Evolutionary conservation across 2,329 filamentous ascomycete species (phyloP).

Genomic region (Xenosphaeropsis pyriputrescens): DNA sequence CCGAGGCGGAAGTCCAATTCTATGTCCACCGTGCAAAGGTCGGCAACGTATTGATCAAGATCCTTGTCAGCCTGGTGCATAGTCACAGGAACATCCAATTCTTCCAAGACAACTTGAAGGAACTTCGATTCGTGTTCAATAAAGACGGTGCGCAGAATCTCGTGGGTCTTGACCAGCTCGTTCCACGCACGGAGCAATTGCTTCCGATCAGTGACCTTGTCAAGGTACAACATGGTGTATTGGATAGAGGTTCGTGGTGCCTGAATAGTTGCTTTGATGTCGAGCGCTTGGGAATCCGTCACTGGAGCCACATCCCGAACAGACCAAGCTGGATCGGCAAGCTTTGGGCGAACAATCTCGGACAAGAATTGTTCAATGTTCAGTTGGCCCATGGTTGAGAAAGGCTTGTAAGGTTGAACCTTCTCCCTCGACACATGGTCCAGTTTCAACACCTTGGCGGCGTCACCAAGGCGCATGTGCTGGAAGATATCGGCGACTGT

Average conservation of each 20-base stretch:
- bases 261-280: slow-evolving; percentile 23
- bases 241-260: slow-evolving; percentile 21
- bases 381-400: slow-evolving; percentile 18
- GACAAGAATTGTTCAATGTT: slow-evolving; percentile 19
- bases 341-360: slow-evolving; percentile 19
- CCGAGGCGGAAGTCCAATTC: slow-evolving; percentile 21
- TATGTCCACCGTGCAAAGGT: slow-evolving; percentile 19
- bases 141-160: slow-evolving; percentile 24
- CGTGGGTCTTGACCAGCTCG: slow-evolving; percentile 15
- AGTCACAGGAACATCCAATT: slow-evolving; percentile 17
- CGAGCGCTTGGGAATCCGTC: slow-evolving; percentile 23
- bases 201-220: slow-evolving; percentile 12
- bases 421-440: slow-evolving; percentile 5
- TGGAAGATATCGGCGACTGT: slow-evolving; percentile 27
- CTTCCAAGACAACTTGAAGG: slow-evolving; percentile 20
- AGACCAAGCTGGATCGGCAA: slow-evolving; percentile 21
- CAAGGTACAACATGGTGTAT: slow-evolving; percentile 21
- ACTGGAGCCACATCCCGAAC: slow-evolving; percentile 23
- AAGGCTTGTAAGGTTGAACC: slow-evolving; percentile 16
- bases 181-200: slow-evolving; percentile 16
- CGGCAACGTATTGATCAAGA: slow-evolving; percentile 17
- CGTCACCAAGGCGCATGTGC: slow-evolving; percentile 11
- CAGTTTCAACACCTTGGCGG: too few relatives aligned
- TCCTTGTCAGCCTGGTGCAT: slow-evolving; percentile 12
- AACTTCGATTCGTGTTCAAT: slow-evolving; percentile 18